A percentile compares a stretch with the other conserved stretches of the same genome.
phyloP scores from a whole-genome alignment of 495 filamentous ascomycete species.

The Coniosporium apollinis region DNA sequence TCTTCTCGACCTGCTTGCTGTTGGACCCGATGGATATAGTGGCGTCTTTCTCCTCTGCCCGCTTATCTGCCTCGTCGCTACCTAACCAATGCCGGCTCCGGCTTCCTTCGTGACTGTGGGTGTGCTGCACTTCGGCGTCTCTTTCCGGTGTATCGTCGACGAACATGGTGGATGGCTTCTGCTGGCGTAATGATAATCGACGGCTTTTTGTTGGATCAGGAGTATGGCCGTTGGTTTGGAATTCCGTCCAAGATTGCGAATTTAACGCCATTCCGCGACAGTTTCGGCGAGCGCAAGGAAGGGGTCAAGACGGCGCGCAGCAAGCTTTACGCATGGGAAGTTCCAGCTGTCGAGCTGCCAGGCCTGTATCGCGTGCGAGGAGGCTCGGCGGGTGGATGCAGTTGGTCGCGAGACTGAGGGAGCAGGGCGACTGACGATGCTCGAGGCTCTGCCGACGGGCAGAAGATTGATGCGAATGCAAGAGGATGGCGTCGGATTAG shows the following conservation, averaged over 20 bases:
- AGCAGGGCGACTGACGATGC: too few species aligned
- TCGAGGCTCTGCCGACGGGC: too few species aligned
- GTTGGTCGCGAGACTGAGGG: too few species aligned
- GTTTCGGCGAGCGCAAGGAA: too few species aligned
- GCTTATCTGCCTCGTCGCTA: constrained; percentile 4
- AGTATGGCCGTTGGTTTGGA: neutral
- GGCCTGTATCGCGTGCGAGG: too few species aligned
- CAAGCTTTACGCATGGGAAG: too few species aligned
- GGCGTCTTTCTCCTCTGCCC: neutral
- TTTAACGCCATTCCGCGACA: constrained; percentile 13
- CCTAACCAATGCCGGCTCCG: constrained; percentile 9
- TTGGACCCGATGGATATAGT: constrained; percentile 10
- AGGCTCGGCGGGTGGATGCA: too few species aligned
- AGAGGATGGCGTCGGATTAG: too few species aligned
- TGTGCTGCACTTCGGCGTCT: constrained; percentile 1
- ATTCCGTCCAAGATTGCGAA: constrained; percentile 2
- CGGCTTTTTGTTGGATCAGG: neutral
- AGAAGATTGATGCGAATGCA: too few species aligned
- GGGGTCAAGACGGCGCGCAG: too few species aligned
- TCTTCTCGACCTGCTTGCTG: constrained; percentile 32
- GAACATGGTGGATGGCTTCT: neutral
- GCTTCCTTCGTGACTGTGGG: constrained; percentile 8
- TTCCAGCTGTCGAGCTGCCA: too few species aligned
- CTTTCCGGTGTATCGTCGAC: neutral
- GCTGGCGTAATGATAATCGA: neutral